Base-by-base conservation (phyloP, 768 basidiomycete genomes). In the Leccinellum luteum region DNA sequence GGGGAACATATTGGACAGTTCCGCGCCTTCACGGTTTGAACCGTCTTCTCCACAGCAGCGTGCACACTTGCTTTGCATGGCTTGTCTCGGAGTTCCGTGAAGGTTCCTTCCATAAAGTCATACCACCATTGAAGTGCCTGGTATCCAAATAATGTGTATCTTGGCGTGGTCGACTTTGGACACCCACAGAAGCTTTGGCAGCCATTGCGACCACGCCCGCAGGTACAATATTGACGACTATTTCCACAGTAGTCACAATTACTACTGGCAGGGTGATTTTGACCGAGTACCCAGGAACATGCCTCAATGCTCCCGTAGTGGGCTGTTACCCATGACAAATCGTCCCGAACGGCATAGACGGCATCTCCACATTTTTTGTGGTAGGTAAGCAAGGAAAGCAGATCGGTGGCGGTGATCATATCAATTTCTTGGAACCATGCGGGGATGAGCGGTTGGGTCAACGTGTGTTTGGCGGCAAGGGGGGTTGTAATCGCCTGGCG, bases 371-470 rank as follows among this genome's bases (percentile, higher is more conserved):
- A 71, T 14, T 35, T 43, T 25, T 45, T 7, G 32, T 70, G 68
- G 48, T 72, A 68, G 14, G 54, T 61, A 3, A 70, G 57, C 13
- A 74, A 45, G 2, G 60, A 30, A 45, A 72, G 68, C 6, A 75
- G 60, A 9, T 67, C 66, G 0, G 62, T 44, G 2, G 69, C 70
- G 6, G 59, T 60, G 52, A 76, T 67, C 52, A 67, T n/a, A 1
- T 61, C 62, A 1, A 76, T 62, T 45, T 73, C 74, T 32, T 63
- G 44, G 9, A 66, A 65, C 52, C 64, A 62, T 3, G 30, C 23
- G 0, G 69, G 64, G 4, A 65, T 61, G 38, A 73, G 57, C 0
- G 74, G 66, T 19, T 61, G 54, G 25, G 60, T 52, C 51, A 76
- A 55, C 6, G 28, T 61, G 28, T 61, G 56, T 19, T 58, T 67